Conservation (phyloP, 2,329 filamentous ascomycete species). For the Fusarium humuli region DNA sequence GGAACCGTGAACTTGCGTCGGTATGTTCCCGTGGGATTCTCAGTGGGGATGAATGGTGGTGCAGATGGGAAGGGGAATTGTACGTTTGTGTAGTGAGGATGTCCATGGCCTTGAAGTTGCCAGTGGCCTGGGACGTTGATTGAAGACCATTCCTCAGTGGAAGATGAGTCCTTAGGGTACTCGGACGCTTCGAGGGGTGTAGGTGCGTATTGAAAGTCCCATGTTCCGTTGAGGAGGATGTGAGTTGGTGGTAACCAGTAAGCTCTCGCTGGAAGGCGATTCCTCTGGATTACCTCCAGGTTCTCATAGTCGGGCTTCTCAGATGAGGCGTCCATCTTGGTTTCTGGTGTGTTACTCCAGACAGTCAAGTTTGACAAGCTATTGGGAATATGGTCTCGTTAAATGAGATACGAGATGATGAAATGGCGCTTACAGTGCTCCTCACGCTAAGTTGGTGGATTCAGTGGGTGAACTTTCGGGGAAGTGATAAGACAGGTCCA, state of each 20-base stretch:
- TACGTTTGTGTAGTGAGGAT: slow-evolving; percentile 19
- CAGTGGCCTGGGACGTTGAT: slow-evolving; percentile 12
- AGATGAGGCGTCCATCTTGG: fast-evolving
- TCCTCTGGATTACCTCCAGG: slow-evolving; percentile 15
- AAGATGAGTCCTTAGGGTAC: not conserved
- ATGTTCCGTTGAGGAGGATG: slow-evolving; percentile 13
- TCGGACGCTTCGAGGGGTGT: slow-evolving; percentile 4
- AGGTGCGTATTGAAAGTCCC: slow-evolving; percentile 18
- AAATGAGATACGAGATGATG: not conserved
- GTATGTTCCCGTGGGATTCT: slow-evolving; percentile 14
- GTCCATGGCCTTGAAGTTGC: slow-evolving; percentile 15
- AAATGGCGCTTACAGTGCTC: not conserved
- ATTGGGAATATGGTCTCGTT: not conserved
- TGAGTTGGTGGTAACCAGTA: slow-evolving; percentile 21
- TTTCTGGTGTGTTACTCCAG: fast-evolving
- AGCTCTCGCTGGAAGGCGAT: slow-evolving; percentile 5
- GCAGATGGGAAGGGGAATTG: slow-evolving; percentile 18
- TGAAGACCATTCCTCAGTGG: not conserved
- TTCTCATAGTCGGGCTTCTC: slow-evolving; percentile 19
- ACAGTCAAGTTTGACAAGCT: no score
- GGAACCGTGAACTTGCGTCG: not conserved
- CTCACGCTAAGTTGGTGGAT: not conserved
- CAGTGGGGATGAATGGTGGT: slow-evolving; percentile 13
- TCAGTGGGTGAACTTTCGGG: not conserved
- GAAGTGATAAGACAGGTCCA: slow-evolving; percentile 6